Evolutionary conservation across 2,329 filamentous ascomycete species (phyloP), one percentile per base, ranked within the genome.

Genomic region (Tolypocladium pustulatum): DNA sequence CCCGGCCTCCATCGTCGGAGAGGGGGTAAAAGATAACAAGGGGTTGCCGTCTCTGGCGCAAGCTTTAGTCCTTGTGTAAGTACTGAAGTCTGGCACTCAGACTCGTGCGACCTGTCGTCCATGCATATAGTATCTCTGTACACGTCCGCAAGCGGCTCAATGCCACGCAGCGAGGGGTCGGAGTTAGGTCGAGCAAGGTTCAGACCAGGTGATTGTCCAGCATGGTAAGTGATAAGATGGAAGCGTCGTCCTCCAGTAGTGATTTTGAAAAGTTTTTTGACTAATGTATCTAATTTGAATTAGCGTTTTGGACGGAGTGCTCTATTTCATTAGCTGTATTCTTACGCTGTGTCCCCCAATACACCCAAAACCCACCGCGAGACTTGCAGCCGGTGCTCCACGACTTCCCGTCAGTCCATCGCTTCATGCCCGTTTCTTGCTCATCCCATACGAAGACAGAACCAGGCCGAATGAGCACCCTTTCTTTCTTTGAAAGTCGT

Each of bases 361-460:
- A 99, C 9, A 94, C 97, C 61, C 99, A 75, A 72, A 99, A 99
- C 76, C 93, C 34, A 36, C 34, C 97, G 56, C 94, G 94, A 0
- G 93, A 97, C 0, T 97, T 94, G 62, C 94, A 85, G 75, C 92
- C 97, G 38, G 94, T 94, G 69, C 93, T 97, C 94, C 94, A 99
- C 41, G 93, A 97, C 73, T 99, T 99, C 58, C 94, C 94, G 67
- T 99, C 94, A 0, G 94, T 99, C 94, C 94, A 99, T 73, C 94
- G 82, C 68, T 94, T 84, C 94, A 99, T 99, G 65, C 94, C 94
- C 15, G 94, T 94, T 78, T 99, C 94, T 66, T 93, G 82, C 78
- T 99, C 94, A 73, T 99, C 94, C 94, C 94, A 99, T n/a, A 97
- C 94, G 68, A 97, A 99, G 3, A 99, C 93, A 0, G 94, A 99